Conservation (phyloP, 441 rosid species). For the Arabidopsis hybrid region DNA sequence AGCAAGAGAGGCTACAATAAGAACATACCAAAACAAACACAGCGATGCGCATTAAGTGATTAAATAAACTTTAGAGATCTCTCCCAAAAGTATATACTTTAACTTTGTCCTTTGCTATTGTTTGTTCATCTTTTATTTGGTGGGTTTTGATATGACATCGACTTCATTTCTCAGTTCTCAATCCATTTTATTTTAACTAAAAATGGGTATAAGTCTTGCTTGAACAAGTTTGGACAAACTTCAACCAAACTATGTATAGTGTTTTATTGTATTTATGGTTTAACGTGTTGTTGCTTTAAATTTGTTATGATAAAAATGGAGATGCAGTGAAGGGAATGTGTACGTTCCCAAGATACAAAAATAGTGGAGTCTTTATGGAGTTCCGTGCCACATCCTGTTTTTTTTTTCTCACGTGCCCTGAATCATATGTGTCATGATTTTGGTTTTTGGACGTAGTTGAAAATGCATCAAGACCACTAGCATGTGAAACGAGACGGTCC, state of each 20-base stretch:
- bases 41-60: not conserved
- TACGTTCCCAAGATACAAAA: slow-evolving; percentile 21
- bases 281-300: not conserved
- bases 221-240: slow-evolving; percentile 13
- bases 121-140: slow-evolving; percentile 27
- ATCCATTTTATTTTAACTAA: not conserved
- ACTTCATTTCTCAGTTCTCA: slow-evolving; percentile 1
- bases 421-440: slow-evolving; percentile 12
- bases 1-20: slow-evolving; percentile 31
- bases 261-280: not conserved
- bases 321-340: slow-evolving; percentile 10
- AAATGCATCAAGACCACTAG: not conserved
- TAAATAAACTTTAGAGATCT: too few relatives aligned
- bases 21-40: slow-evolving; percentile 33
- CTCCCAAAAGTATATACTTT: slow-evolving; percentile 10
- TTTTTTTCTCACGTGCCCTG: slow-evolving; percentile 23
- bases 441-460: not conserved
- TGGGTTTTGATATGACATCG: slow-evolving; percentile 19
- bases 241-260: slow-evolving; percentile 6
- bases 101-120: slow-evolving; percentile 29
- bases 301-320: not conserved
- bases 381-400: slow-evolving; percentile 53
- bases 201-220: slow-evolving; percentile 19
- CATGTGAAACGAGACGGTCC: not conserved
- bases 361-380: slow-evolving; percentile 59